These are phyloP conservation scores for Phellinidium pouzarii DNA, from an alignment of 1,284 basidiomycete genomes.

Conservation along the genomic window DNA sequence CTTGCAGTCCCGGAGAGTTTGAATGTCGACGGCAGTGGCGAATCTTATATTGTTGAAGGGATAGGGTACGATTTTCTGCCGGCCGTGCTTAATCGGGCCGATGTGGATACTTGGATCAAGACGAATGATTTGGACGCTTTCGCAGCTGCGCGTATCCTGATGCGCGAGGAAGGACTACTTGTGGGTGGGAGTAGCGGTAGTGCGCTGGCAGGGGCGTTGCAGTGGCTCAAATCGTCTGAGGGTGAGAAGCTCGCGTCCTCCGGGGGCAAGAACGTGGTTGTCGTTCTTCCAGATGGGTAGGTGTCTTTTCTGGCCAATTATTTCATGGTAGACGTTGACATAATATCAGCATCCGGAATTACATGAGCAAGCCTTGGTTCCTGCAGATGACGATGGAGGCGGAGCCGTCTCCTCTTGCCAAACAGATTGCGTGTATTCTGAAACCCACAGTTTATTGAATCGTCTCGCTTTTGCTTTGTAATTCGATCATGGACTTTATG, in stretches of 20 bases:
- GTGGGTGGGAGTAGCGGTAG: conserved; percentile 92
- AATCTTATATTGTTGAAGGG: conserved; percentile 81
- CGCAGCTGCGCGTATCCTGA: conserved; percentile 67
- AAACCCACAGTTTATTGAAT: conserved; percentile 10
- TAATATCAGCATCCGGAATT: conserved; percentile 74
- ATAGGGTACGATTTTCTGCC: conserved; percentile 95
- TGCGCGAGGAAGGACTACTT: conserved; percentile 82
- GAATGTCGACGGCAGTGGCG: conserved; percentile 53
- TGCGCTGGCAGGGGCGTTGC: conserved; percentile 70
- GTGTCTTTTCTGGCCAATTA: conserved; percentile 23
- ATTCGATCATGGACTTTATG: too few relatives aligned
- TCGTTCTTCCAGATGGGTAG: conserved; percentile 86
- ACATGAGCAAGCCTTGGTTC: conserved; percentile 93
- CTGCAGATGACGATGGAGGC: conserved; percentile 54
- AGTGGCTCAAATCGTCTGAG: conserved; percentile 67
- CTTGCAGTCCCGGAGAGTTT: conserved; percentile 68
- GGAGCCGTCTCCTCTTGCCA: conserved; percentile 46
- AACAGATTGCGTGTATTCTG: conserved; percentile 41
- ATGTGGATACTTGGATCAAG: conserved; percentile 82
- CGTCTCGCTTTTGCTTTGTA: too few relatives aligned
- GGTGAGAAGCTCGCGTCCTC: conserved; percentile 66
- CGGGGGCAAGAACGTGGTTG: conserved; percentile 79
- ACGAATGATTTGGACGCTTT: conserved; percentile 80
- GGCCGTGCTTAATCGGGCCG: conserved; percentile 62
- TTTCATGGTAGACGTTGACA: conserved; percentile 2